Percentiles rank a stretch among this genome's conserved stretches.
Conservation (phyloP, 1,139 yeast genomes). For the Wickerhamomyces sp. region DNA sequence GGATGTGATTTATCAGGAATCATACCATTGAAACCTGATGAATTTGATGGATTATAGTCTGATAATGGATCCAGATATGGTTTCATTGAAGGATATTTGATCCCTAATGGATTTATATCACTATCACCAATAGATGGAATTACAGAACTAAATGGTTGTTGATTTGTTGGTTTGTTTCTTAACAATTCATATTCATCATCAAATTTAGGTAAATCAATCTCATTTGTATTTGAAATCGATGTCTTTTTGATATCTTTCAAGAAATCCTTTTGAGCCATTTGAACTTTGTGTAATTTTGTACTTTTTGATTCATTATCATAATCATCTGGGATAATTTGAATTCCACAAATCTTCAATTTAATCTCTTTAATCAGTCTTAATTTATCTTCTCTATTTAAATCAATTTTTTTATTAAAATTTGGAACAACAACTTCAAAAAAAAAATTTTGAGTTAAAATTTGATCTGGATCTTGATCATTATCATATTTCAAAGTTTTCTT, state of each 20-base stretch:
- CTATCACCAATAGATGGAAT: conserved; percentile 40
- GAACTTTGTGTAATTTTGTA: neutral
- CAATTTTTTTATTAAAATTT: neutral
- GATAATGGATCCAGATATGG: conserved; percentile 36
- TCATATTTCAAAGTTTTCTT: neutral
- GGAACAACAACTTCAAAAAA: neutral
- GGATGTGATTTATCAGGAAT: conserved; percentile 46
- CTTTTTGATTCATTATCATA: neutral
- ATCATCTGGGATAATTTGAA: neutral
- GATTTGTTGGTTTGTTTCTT: neutral
- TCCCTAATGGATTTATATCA: conserved; percentile 49
- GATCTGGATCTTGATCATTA: no score
- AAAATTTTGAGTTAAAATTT: neutral
- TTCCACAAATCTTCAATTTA: neutral
- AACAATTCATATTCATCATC: conserved; percentile 28
- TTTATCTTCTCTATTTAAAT: neutral
- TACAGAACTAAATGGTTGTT: neutral
- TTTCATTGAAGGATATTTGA: conserved; percentile 34
- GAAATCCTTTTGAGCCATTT: neutral
- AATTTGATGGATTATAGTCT: neutral
- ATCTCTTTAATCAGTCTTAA: neutral
- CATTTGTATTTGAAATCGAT: neutral
- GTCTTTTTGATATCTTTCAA: neutral
- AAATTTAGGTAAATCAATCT: conserved; percentile 25
- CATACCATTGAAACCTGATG: conserved; percentile 44